phyloP scores from a whole-genome alignment of 2,329 filamentous ascomycete species.

The Metarhizium guizhouense region DNA sequence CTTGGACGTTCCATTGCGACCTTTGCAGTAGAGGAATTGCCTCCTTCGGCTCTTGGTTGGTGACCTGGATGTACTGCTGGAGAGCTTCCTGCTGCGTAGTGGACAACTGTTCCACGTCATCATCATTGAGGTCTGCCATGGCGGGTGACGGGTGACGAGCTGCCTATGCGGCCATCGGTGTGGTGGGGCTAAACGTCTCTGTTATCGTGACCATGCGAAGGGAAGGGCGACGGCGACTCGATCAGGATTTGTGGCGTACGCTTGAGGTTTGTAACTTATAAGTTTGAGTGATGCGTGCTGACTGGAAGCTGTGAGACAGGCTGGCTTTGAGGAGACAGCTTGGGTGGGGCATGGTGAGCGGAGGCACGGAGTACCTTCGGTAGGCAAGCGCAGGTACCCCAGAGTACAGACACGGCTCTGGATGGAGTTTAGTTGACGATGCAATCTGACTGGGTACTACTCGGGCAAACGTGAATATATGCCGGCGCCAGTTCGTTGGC shows the following conservation, averaged over 20 bases:
- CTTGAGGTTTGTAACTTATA: not conserved
- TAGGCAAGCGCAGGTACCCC: no score
- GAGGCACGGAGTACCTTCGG: not conserved
- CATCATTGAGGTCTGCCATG: conserved; percentile 29
- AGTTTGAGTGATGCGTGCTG: not conserved
- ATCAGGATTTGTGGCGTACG: not conserved
- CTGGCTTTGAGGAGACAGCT: not conserved
- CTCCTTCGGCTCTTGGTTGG: conserved; percentile 67
- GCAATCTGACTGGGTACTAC: no score
- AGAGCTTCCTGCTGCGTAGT: conserved; percentile 73
- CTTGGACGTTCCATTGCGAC: conserved; percentile 95
- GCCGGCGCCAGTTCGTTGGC: no score
- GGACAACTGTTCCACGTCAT: conserved; percentile 64
- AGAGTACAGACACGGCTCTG: no score
- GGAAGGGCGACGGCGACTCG: not conserved
- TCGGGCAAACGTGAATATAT: no score
- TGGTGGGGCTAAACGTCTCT: not conserved
- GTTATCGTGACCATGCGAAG: not conserved
- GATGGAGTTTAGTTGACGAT: no score
- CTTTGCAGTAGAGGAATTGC: conserved; percentile 72
- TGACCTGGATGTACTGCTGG: conserved; percentile 82
- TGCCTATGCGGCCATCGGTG: not conserved
- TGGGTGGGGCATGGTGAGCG: not conserved
- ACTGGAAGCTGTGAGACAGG: not conserved
- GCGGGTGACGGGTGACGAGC: not conserved